phyloP scores from a whole-genome alignment of 768 basidiomycete genomes.

The Phlegmacium glaucopus region DNA sequence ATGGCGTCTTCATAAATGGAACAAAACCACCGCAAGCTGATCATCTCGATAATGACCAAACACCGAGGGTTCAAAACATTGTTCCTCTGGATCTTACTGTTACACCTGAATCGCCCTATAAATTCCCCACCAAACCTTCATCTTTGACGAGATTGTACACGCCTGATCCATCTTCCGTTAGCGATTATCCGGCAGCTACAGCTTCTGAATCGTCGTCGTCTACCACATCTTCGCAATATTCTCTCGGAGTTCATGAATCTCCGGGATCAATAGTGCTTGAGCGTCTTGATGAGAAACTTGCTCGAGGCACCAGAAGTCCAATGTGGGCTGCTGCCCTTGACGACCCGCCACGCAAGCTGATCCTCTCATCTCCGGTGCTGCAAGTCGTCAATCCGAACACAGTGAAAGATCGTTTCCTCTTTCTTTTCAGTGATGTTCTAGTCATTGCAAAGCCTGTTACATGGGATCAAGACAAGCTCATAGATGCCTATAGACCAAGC shows the following conservation, averaged over 20 bases:
- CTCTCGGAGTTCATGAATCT: conserved; percentile 32
- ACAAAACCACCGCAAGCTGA: conserved; percentile 24
- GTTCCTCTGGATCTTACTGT: conserved; percentile 25
- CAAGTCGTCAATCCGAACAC: conserved; percentile 94
- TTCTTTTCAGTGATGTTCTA: conserved; percentile 95
- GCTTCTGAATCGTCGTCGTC: conserved; percentile 75
- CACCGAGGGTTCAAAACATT: conserved; percentile 38
- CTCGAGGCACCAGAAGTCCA: conserved; percentile 54
- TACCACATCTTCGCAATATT: conserved; percentile 67
- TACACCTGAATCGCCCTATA: conserved; percentile 32
- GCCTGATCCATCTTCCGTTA: conserved; percentile 74
- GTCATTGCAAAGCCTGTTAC: conserved; percentile 89
- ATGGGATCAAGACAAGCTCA: conserved; percentile 59
- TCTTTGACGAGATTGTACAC: conserved; percentile 61
- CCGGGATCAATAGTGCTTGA: conserved; percentile 60
- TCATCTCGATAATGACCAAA: conserved; percentile 28
- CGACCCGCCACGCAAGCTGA: conserved; percentile 81
- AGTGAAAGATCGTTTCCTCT: conserved; percentile 93
- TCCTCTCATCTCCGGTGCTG: conserved; percentile 81
- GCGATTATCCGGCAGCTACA: conserved; percentile 65
- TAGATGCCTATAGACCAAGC: conserved; percentile 48
- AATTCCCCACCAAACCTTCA: conserved; percentile 38
- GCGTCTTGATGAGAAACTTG: conserved; percentile 67
- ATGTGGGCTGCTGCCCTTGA: conserved; percentile 69
- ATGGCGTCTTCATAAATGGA: conserved; percentile 12